Evolutionary conservation across 2,329 filamentous ascomycete species (phyloP).

Genomic region (Dryadomyces sulphureus): DNA sequence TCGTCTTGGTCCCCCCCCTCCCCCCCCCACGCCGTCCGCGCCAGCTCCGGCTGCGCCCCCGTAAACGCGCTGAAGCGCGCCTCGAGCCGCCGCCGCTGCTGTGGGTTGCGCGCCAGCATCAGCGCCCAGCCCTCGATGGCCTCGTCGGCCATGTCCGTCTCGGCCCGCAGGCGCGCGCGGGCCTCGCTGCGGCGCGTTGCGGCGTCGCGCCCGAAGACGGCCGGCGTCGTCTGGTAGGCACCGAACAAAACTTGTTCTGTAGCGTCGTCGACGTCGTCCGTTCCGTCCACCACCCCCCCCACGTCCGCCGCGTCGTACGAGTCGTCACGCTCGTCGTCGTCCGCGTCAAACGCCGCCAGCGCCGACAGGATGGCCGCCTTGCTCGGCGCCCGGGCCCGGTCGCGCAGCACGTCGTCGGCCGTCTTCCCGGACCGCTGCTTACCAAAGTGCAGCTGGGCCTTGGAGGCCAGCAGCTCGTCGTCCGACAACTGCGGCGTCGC

Average conservation of each 20-base stretch:
- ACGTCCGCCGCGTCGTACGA: constrained; percentile 91
- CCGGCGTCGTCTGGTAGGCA: constrained; percentile 49
- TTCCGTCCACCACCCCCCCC: constrained; percentile 66
- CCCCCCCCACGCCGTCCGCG: constrained; percentile 49
- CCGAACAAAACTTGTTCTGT: constrained; percentile 48
- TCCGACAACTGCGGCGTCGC: constrained; percentile 66
- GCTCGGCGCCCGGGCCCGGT: constrained; percentile 48
- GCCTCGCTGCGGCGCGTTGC: constrained; percentile 50
- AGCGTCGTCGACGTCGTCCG: constrained; percentile 45
- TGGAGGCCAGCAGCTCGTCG: constrained; percentile 60
- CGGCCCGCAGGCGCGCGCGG: constrained; percentile 49
- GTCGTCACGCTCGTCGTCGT: constrained; percentile 93
- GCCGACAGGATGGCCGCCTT: constrained; percentile 84
- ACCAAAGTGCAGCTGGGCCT: constrained; percentile 62
- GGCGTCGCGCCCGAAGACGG: constrained; percentile 56
- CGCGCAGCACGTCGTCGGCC: constrained; percentile 57
- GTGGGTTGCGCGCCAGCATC: constrained; percentile 64
- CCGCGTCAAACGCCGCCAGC: constrained; percentile 75
- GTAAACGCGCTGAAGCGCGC: constrained; percentile 50
- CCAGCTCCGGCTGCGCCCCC: constrained; percentile 50
- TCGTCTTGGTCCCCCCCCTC: constrained; percentile 36
- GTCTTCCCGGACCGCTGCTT: constrained; percentile 48
- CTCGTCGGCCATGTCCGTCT: constrained; percentile 86
- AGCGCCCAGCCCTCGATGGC: constrained; percentile 87
- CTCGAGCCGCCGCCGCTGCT: constrained; percentile 55